Conservation (phyloP, 1,284 basidiomycete genomes). For the Boletus sp. region DNA sequence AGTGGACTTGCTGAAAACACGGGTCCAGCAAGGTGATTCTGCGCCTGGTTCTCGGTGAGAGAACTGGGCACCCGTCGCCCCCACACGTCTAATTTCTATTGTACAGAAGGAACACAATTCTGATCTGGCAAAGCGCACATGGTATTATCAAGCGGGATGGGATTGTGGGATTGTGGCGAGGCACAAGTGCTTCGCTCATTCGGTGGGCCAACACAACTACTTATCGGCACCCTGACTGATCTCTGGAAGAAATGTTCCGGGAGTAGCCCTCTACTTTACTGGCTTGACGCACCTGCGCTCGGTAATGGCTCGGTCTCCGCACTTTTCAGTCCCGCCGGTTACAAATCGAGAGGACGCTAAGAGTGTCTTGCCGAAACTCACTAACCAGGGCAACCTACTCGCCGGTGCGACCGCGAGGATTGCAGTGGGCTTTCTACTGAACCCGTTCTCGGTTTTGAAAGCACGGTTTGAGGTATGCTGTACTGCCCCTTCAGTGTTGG, state of each 20-base stretch:
- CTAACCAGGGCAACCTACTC: constrained; percentile 79
- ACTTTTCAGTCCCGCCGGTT: constrained; percentile 46
- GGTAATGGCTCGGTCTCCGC: constrained; percentile 61
- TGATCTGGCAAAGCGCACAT: constrained; percentile 50
- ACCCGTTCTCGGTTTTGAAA: constrained; percentile 93
- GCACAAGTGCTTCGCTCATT: constrained; percentile 77
- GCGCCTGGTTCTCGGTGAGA: constrained; percentile 35
- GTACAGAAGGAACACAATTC: constrained; percentile 34
- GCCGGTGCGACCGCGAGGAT: constrained; percentile 87
- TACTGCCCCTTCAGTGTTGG: not conserved
- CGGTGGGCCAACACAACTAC: constrained; percentile 43
- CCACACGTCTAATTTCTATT: not conserved
- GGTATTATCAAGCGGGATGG: constrained; percentile 63
- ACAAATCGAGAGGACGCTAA: constrained; percentile 28
- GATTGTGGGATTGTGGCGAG: constrained; percentile 75
- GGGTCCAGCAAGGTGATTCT: constrained; percentile 74
- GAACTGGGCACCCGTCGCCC: not conserved
- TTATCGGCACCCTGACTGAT: constrained; percentile 1
- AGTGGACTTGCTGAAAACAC: constrained; percentile 88
- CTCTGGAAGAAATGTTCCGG: constrained; percentile 77
- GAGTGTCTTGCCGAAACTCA: constrained; percentile 75
- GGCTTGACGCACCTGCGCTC: constrained; percentile 75
- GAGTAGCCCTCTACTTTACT: constrained; percentile 91
- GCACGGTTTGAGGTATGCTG: constrained; percentile 84
- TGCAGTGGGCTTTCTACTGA: constrained; percentile 82